Evolutionary conservation across 2,329 filamentous ascomycete species (phyloP), one percentile per base, ranked within the genome.

Genomic region (Emmonsiellopsis sp.): DNA sequence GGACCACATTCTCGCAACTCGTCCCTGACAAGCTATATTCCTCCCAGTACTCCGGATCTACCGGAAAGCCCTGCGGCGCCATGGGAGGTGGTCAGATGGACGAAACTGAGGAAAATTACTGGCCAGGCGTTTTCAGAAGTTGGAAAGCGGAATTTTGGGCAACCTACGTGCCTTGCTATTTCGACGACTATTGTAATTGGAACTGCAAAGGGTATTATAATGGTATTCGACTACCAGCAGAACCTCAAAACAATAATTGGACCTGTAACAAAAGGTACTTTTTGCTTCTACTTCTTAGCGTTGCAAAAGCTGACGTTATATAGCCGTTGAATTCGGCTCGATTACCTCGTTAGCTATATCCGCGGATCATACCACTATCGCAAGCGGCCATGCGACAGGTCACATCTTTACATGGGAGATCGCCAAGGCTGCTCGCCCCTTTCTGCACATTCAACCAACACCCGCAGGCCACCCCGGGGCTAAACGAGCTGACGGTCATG

Each of bases 61-160:
- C 86, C 87, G 47, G 87, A 92, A 59, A 82, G 84, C 1, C 79
- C 83, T 2, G 84, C 89, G 52, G 83, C 88, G 5, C 93, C 93
- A 1, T 98, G 93, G 94, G 93, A 98, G 65, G 90, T 97, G 52
- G 87, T 98, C 55, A 81, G 91, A 65, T 98, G 94, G 94, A 97
- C 89, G 1, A 93, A 87, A 66, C 74, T 98, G 54, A 88, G 85
- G 64, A 97, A 94, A 68, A 82, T 98, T 57, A 90, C 89, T 26
- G 83, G 82, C 0, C 89, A 97, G 68, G 84, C 88, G 3, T 97
- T 97, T 68, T 95, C 92, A 2, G 94, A 98, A 70, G 81, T 85
- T 43, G 93, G 91, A 37, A 93, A 84, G 72, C 85, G 93, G 57
- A 96, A 88, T 69, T 97, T 96, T 75, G 94, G 93, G 31, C 80